A percentile compares a stretch with the other conserved stretches of the same genome.
These are phyloP conservation scores for Exophiala spinifera DNA, from an alignment of 2,329 filamentous ascomycete genomes.

Conservation along the genomic window DNA sequence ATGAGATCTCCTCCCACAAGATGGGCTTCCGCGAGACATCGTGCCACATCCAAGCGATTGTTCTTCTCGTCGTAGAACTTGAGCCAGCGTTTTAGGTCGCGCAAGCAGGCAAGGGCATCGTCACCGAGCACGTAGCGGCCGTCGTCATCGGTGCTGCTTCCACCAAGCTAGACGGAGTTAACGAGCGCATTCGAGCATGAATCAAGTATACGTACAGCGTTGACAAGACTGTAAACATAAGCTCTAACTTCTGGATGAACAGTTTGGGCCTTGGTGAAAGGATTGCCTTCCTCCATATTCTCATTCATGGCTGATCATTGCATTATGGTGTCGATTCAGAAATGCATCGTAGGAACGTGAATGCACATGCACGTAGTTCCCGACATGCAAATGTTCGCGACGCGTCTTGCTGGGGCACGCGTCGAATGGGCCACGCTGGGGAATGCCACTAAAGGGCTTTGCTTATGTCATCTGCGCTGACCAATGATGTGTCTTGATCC, in stretches of 20 bases:
- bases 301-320: conserved; percentile 2
- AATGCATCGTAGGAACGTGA: background rate
- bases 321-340: background rate
- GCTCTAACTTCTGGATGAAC: conserved; percentile 91
- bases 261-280: conserved; percentile 50
- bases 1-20: conserved; percentile 86
- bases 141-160: conserved; percentile 72
- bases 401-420: background rate
- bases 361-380: background rate
- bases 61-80: conserved; percentile 90
- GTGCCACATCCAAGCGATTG: conserved; percentile 89
- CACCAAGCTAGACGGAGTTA: conserved; percentile 66
- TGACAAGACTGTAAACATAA: conserved; percentile 88
- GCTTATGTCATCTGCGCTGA: too few relatives aligned
- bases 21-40: conserved; percentile 88
- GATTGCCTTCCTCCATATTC: conserved; percentile 42
- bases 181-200: conserved; percentile 17
- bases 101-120: conserved; percentile 84
- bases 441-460: too few relatives aligned
- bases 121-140: conserved; percentile 86
- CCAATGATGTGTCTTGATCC: too few relatives aligned
- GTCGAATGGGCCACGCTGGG: background rate
- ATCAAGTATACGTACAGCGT: conserved; percentile 64
- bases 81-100: conserved; percentile 93
- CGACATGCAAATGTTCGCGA: background rate